Percentiles rank a stretch among this genome's conserved stretches.
phyloP scores from a whole-genome alignment of 495 filamentous ascomycete species.

The Aspergillus mulundensis region DNA sequence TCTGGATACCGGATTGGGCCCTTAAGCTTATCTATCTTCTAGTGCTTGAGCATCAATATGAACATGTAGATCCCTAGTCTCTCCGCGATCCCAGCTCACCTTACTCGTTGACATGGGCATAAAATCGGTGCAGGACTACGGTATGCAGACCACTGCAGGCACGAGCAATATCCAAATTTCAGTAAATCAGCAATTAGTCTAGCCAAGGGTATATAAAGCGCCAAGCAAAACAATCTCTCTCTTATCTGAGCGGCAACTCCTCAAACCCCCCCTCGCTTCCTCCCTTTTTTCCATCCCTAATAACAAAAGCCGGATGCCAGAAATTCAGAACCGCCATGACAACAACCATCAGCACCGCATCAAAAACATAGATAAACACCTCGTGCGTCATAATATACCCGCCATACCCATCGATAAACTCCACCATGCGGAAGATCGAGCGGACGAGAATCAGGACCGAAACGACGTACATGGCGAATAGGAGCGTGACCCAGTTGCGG shows the following conservation, averaged over 20 bases:
- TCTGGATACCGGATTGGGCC: too few species aligned
- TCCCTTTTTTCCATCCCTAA: not conserved
- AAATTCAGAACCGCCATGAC: slow-evolving; percentile 42
- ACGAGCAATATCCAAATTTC: too few species aligned
- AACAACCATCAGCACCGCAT: slow-evolving; percentile 52
- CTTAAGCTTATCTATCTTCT: too few species aligned
- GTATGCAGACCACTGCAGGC: too few species aligned
- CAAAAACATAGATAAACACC: slow-evolving; percentile 57
- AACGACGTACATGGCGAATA: slow-evolving; percentile 41
- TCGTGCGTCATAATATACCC: slow-evolving; percentile 52
- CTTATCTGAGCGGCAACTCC: not conserved
- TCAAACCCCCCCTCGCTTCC: not conserved
- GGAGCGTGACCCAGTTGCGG: not conserved
- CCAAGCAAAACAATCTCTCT: too few species aligned
- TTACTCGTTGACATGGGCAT: too few species aligned
- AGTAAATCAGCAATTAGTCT: too few species aligned
- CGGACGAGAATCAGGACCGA: slow-evolving; percentile 56
- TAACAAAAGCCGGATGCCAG: slow-evolving; percentile 16
- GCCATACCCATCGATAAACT: slow-evolving; percentile 54
- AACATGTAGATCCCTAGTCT: too few species aligned
- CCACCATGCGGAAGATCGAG: slow-evolving; percentile 56
- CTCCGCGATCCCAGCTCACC: too few species aligned
- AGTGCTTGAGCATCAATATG: too few species aligned
- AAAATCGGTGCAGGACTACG: too few species aligned
- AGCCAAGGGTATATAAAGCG: too few species aligned